A percentile compares a stretch with the other conserved stretches of the same genome.
Conservation (phyloP, 495 filamentous ascomycete genomes). For the Aspergillus leporis region DNA sequence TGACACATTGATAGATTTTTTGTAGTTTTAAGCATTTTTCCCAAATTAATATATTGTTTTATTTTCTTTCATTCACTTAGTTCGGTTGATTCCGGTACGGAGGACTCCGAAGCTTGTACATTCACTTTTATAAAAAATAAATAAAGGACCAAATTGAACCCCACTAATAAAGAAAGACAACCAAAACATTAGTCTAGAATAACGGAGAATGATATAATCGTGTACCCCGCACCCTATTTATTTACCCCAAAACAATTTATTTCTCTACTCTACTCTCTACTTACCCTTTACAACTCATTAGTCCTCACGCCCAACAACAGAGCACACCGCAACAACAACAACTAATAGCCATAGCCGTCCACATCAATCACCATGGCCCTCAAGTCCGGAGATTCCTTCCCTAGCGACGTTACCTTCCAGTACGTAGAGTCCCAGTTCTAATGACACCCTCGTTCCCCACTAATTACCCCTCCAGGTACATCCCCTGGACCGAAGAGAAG, state of each 20-base stretch:
- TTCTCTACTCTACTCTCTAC: neutral
- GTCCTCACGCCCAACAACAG: neutral
- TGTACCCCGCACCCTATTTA: neutral
- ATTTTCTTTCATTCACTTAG: neutral
- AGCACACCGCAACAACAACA: neutral
- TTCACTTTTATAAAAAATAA: neutral
- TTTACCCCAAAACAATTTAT: neutral
- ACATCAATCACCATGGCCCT: slow-evolving; percentile 32
- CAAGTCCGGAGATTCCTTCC: slow-evolving; percentile 80
- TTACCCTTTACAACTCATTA: neutral
- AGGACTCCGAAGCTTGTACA: neutral
- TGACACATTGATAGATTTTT: neutral
- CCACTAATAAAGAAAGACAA: neutral
- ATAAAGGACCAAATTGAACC: too few species aligned
- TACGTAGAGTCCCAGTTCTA: slow-evolving; percentile 28
- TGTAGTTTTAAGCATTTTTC: neutral
- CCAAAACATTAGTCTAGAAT: neutral
- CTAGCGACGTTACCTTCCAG: slow-evolving; percentile 72
- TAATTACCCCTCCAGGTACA: slow-evolving; percentile 49
- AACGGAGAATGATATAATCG: neutral
- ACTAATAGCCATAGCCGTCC: slow-evolving; percentile 4
- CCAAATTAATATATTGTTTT: neutral
- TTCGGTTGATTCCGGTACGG: slow-evolving; percentile 6
- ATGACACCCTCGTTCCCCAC: neutral
- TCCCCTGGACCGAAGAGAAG: slow-evolving; percentile 67